Evolutionary conservation across 2,329 filamentous ascomycete species (phyloP), one percentile per base, ranked within the genome.

Genomic region (Talaromyces sp.): DNA sequence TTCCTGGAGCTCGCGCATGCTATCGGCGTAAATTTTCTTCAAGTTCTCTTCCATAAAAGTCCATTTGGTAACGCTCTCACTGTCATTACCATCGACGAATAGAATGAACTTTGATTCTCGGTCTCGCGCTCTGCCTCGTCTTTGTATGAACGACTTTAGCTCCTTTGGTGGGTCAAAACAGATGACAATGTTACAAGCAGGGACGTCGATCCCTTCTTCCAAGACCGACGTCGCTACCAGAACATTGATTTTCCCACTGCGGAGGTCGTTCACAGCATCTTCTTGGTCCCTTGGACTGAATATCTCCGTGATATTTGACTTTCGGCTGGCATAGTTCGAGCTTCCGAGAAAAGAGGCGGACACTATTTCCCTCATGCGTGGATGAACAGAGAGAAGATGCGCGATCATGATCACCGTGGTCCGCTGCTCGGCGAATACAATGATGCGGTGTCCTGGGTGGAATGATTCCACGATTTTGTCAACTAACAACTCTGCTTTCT

Each of bases 1-100:
- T 14, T 77, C 69, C 21, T 79, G 67, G 0, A 81, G 69, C 56
- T 81, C 73, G 24, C 87, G 79, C 62, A 81, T 71, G 6, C 91
- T 85, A 51, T 90, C 82, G 62, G 87, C 81, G 66, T 91, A 95
- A 0, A 82, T 80, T 53, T 74, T 70, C 65, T 86, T 89, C 88
- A 96, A 92, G n/a, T 85, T 78, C 3, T 79, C 71, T 69, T 97
- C 93, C 17, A 94, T 78, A 0, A 71, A 68, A 27, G 84, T 76
- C 88, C 90, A 96, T 27, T 82, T 79, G 2, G 71, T 65, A 1
- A 79, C 64, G 51, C 68, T 64, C 3, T 71, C 64, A 27, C 66
- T 59, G 48, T 77, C 68, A 35, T 72, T 66, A 3, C 75, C 67
- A 17, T 62, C 66, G 0, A 79, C 70, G 14, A 81, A 70, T 63